Percentiles rank a stretch among this genome's conserved stretches.
Evolutionary conservation across 495 filamentous ascomycete species (phyloP).

Genomic region (Hypoxylon fuscum): DNA sequence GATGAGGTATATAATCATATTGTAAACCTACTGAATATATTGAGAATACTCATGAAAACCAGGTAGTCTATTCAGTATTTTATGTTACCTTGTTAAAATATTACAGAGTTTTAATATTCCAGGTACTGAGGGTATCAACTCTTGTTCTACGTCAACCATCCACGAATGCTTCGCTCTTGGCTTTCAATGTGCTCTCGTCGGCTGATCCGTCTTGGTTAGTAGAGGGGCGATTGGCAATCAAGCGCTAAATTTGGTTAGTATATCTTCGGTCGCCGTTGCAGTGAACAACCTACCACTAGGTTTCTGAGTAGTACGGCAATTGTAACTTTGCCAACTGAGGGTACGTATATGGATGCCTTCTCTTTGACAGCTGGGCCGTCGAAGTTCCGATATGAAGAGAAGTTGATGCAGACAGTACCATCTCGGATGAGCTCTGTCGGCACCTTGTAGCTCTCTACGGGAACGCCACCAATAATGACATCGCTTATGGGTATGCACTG

Average conservation of each 20-base stretch:
- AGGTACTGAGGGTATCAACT: slow-evolving; percentile 4
- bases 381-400: slow-evolving; percentile 97
- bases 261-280: background rate
- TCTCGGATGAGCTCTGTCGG: slow-evolving; percentile 82
- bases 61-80: background rate
- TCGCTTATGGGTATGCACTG: slow-evolving; percentile 87
- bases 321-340: slow-evolving; percentile 96
- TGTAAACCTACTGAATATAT: too few species aligned
- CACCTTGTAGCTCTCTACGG: slow-evolving; percentile 84
- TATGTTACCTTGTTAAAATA: slow-evolving; percentile 5
- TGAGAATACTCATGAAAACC: too few species aligned
- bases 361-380: slow-evolving; percentile 81
- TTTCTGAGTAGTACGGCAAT: slow-evolving; percentile 92
- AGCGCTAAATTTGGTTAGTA: slow-evolving; percentile 40
- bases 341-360: slow-evolving; percentile 95
- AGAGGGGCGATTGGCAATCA: slow-evolving; percentile 54
- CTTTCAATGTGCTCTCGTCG: slow-evolving; percentile 43
- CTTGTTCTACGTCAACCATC: slow-evolving; percentile 39
- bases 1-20: too few species aligned
- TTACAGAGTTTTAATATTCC: background rate
- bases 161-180: slow-evolving; percentile 49
- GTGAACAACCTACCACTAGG: slow-evolving; percentile 71
- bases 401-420: slow-evolving; percentile 96
- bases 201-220: slow-evolving; percentile 42
- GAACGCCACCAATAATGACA: slow-evolving; percentile 95